These are phyloP conservation scores for Penicillium sp. DNA, from an alignment of 2,329 filamentous ascomycete genomes.

Conservation along the genomic window DNA sequence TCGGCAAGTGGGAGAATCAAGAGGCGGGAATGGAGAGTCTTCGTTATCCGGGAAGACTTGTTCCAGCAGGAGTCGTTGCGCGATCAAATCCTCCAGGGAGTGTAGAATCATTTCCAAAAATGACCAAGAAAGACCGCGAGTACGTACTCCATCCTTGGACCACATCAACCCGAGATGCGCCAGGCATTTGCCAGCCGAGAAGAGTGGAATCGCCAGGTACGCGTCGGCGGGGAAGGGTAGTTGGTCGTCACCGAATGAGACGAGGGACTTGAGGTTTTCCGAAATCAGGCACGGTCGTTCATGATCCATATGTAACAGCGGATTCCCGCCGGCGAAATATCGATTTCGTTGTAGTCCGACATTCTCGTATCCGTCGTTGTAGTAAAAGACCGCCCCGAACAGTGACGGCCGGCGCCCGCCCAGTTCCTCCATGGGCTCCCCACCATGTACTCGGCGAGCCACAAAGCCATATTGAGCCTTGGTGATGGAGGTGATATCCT, in stretches of 20 bases:
- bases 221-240: slow-evolving; percentile 66
- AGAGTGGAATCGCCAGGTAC: slow-evolving; percentile 69
- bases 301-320: slow-evolving; percentile 70
- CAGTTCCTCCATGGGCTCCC: slow-evolving; percentile 64
- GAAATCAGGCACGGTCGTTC: slow-evolving; percentile 72
- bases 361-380: slow-evolving; percentile 61
- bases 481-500: slow-evolving; percentile 65
- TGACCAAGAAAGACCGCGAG: slow-evolving; percentile 63
- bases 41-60: slow-evolving; percentile 45
- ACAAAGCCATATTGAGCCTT: slow-evolving; percentile 71
- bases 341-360: slow-evolving; percentile 62
- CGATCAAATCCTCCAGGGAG: slow-evolving; percentile 68
- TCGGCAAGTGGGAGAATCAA: slow-evolving; percentile 25
- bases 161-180: slow-evolving; percentile 75
- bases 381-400: slow-evolving; percentile 68
- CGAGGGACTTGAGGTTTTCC: slow-evolving; percentile 62
- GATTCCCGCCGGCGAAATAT: slow-evolving; percentile 67
- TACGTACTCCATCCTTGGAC: slow-evolving; percentile 63
- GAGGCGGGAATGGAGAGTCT: slow-evolving; percentile 29
- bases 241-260: slow-evolving; percentile 62
- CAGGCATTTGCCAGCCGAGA: slow-evolving; percentile 66
- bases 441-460: slow-evolving; percentile 64
- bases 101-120: slow-evolving; percentile 71
- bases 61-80: slow-evolving; percentile 59
- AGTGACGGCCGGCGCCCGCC: slow-evolving; percentile 65